These are phyloP conservation scores for Euclidium syriacum DNA, from an alignment of 345 rosid genomes.

Conservation along the genomic window DNA sequence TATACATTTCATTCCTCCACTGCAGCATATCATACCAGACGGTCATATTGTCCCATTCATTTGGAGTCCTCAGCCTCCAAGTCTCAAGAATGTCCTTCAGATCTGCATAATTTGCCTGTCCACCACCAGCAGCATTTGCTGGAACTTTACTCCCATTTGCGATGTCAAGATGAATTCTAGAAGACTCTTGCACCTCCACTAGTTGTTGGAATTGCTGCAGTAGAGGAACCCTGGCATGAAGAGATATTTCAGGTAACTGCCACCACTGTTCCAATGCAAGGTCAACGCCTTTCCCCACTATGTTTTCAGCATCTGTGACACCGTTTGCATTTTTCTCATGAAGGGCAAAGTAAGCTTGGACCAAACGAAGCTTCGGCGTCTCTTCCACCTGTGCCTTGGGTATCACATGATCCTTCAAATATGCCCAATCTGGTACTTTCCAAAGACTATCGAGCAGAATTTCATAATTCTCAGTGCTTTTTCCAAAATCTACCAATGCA, in stretches of 20 bases:
- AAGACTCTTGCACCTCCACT: slow-evolving; percentile 95
- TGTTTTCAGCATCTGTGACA: slow-evolving; percentile 83
- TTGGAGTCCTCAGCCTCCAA: slow-evolving; percentile 94
- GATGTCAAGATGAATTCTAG: slow-evolving; percentile 75
- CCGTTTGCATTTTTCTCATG: slow-evolving; percentile 79
- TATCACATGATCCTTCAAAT: slow-evolving; percentile 85
- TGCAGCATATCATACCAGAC: slow-evolving; percentile 94
- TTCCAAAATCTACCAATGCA: slow-evolving; percentile 89
- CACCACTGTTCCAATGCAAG: slow-evolving; percentile 96
- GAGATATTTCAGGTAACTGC: slow-evolving; percentile 97
- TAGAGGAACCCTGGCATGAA: slow-evolving; percentile 86
- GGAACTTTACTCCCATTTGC: slow-evolving; percentile 73
- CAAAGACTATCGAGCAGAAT: slow-evolving; percentile 90
- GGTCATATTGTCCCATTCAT: slow-evolving; percentile 96
- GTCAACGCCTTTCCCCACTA: slow-evolving; percentile 85
- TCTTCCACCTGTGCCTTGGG: slow-evolving; percentile 98
- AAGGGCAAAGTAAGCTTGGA: slow-evolving; percentile 84
- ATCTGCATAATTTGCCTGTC: slow-evolving; percentile 82
- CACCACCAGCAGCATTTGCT: slow-evolving; percentile 50
- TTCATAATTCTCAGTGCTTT: slow-evolving; percentile 81
- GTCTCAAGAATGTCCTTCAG: slow-evolving; percentile 96
- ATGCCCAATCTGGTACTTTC: slow-evolving; percentile 93
- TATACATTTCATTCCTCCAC: slow-evolving; percentile 98
- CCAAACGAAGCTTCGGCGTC: slow-evolving; percentile 83
- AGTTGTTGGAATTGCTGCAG: slow-evolving; percentile 95